These are phyloP conservation scores for Ajuga chamaepitys DNA, from an alignment of 257 asterid species.

Conservation along the genomic window DNA sequence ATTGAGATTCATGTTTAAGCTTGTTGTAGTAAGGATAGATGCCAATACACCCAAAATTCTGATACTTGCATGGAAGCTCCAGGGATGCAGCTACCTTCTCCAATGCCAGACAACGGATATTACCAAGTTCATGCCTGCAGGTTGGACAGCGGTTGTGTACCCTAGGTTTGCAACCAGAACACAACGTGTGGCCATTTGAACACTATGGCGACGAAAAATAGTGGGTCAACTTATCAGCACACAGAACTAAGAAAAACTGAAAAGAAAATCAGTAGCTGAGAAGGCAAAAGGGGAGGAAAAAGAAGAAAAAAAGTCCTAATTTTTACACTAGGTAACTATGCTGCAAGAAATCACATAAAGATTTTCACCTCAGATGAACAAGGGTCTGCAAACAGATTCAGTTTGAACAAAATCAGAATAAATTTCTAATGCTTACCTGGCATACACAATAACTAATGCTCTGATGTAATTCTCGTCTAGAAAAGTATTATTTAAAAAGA, in stretches of 20 bases:
- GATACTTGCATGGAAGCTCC: constrained; percentile 40
- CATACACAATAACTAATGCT: neutral
- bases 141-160: constrained; percentile 43
- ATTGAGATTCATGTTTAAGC: constrained; percentile 40
- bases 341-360: neutral
- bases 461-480: neutral
- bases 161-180: constrained; percentile 42
- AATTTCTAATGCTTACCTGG: neutral
- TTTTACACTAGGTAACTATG: neutral
- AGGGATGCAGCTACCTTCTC: constrained; percentile 44
- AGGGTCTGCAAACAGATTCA: neutral
- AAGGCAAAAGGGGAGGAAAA: neutral
- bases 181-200: constrained; percentile 38
- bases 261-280: neutral
- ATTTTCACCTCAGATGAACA: neutral
- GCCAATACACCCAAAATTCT: constrained; percentile 31
- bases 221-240: neutral
- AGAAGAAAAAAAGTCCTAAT: neutral
- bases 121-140: constrained; percentile 42
- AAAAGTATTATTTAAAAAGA: neutral
- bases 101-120: constrained; percentile 37
- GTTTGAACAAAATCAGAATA: neutral
- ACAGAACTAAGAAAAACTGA: neutral
- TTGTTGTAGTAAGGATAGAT: constrained; percentile 42
- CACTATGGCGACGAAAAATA: constrained; percentile 21